phyloP scores from a whole-genome alignment of 768 basidiomycete species.

The Naganishia friedmannii region DNA sequence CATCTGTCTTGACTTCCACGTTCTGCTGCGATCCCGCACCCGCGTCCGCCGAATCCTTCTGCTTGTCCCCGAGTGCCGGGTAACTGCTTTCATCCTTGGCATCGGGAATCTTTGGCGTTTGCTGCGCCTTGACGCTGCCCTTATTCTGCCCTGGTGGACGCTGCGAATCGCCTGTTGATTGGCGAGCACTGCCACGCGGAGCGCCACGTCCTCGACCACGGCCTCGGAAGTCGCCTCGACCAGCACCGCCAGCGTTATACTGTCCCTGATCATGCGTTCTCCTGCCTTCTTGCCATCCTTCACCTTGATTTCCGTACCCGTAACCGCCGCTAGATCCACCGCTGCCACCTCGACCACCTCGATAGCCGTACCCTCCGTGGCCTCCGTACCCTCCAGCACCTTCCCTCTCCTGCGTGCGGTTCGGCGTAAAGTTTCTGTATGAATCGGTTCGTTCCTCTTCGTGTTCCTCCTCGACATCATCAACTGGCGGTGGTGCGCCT shows the following conservation, averaged over 20 bases:
- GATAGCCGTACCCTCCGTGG: conserved; percentile 14
- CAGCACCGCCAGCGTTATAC: neutral
- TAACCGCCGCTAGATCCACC: neutral
- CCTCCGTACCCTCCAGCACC: neutral
- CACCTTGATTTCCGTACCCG: neutral
- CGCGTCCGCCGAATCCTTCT: neutral
- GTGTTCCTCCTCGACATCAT: neutral
- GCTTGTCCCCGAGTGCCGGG: conserved; percentile 10
- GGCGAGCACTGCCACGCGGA: neutral
- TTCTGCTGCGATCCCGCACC: neutral
- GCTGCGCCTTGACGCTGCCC: neutral
- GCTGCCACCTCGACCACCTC: conserved; percentile 8
- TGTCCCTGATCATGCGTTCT: neutral
- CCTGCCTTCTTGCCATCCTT: neutral
- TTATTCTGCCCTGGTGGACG: neutral
- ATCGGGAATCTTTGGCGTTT: neutral
- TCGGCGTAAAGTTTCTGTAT: neutral
- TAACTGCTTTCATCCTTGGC: conserved; percentile 7
- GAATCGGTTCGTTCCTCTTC: conserved; percentile 5
- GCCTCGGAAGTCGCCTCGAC: neutral
- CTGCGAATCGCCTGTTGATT: neutral
- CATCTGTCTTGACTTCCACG: neutral
- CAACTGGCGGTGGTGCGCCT: neutral
- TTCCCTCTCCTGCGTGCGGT: conserved; percentile 1
- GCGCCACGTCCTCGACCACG: neutral